A percentile compares a stretch with the other conserved stretches of the same genome.
Conservation (phyloP, 164 flowering plant species). For the Macadamia integrifolia region DNA sequence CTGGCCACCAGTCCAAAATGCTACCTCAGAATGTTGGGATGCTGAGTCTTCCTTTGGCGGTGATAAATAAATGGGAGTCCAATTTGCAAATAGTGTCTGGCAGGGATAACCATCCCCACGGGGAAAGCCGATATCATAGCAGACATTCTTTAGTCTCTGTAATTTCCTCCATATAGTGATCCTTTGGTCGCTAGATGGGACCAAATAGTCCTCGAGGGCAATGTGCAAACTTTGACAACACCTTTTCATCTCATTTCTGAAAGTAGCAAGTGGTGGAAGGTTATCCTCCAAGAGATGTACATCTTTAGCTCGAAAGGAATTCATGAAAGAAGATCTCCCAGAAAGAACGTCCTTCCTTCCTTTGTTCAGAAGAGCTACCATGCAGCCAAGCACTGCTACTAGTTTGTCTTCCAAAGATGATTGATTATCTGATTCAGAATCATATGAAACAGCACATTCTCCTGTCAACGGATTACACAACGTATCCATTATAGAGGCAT, state of each 20-base stretch:
- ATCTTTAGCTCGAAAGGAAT: constrained; percentile 37
- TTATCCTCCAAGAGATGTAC: constrained; percentile 45
- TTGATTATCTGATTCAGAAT: constrained; percentile 53
- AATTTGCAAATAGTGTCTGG: constrained; percentile 77
- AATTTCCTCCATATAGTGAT: constrained; percentile 77
- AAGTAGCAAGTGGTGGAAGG: constrained; percentile 83
- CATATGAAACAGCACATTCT: constrained; percentile 80
- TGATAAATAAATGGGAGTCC: constrained; percentile 66
- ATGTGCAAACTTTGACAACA: constrained; percentile 82
- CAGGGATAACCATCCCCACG: constrained; percentile 60
- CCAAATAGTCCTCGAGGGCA: constrained; percentile 75
- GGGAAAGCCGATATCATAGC: constrained; percentile 91
- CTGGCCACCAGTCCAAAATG: constrained; percentile 91
- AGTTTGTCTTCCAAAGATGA: constrained; percentile 77
- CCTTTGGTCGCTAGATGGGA: constrained; percentile 52
- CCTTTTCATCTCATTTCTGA: constrained; percentile 86
- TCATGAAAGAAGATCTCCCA: constrained; percentile 63
- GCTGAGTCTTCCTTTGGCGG: constrained; percentile 40
- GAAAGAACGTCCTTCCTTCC: constrained; percentile 83
- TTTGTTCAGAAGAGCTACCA: constrained; percentile 76
- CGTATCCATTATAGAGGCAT: constrained; percentile 76
- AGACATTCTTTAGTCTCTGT: constrained; percentile 82
- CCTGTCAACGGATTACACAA: constrained; percentile 90
- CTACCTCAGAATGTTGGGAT: constrained; percentile 44
- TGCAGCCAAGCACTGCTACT: constrained; percentile 80